phyloP scores from a whole-genome alignment of 495 filamentous ascomycete species.

The Clavariopsis aquatica region DNA sequence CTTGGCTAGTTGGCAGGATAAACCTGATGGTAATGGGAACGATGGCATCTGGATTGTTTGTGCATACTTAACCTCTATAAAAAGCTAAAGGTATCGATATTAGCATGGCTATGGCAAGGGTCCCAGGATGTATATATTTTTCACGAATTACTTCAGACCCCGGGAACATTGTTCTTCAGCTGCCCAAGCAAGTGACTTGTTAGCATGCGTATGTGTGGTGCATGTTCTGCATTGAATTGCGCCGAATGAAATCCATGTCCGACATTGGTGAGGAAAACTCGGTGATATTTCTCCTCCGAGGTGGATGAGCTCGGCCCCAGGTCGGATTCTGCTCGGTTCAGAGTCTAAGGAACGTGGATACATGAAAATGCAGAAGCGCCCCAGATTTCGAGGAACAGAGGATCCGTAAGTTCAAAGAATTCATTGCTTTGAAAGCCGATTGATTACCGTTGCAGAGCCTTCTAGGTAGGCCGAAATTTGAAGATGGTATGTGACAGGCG shows the following conservation, averaged over 20 bases:
- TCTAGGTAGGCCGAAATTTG: slow-evolving; percentile 2
- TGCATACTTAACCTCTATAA: slow-evolving; percentile 15
- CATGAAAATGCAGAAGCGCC: not conserved
- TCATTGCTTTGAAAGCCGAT: not conserved
- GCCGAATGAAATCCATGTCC: no score
- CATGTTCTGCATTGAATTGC: no score
- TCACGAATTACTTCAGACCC: not conserved
- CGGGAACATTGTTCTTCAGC: not conserved
- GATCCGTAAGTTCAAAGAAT: not conserved
- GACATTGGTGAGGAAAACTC: no score
- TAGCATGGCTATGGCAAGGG: slow-evolving; percentile 4
- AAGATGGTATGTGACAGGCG: not conserved
- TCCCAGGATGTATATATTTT: slow-evolving; percentile 13
- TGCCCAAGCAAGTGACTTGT: no score
- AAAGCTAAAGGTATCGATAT: not conserved
- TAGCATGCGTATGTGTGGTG: no score
- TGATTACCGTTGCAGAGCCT: not conserved
- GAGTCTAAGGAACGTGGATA: not conserved
- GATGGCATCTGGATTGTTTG: slow-evolving; percentile 11
- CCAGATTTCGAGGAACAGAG: not conserved
- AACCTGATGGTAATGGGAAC: not conserved
- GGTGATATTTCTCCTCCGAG: not conserved
- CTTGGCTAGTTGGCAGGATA: slow-evolving; percentile 4
- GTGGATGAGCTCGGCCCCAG: not conserved
- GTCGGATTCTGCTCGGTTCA: not conserved